Conservation (phyloP, 2,329 filamentous ascomycete species). For the Paracorniculantispora psalliotae region DNA sequence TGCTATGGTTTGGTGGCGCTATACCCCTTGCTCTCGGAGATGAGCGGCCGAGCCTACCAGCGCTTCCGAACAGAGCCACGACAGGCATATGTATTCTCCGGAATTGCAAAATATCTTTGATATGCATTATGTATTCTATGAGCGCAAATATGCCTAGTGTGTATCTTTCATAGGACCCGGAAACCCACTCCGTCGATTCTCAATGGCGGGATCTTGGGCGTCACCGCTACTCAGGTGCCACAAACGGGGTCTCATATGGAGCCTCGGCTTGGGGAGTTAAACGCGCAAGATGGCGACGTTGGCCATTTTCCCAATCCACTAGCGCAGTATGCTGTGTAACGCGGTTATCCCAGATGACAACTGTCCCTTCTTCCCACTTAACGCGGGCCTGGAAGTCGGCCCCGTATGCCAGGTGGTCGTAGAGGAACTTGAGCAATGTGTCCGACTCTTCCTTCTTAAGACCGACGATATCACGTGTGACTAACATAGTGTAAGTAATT, state of each 20-base stretch:
- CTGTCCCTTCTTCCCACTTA: constrained; percentile 67
- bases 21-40: too few species aligned
- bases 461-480: constrained; percentile 70
- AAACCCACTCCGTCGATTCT: neutral
- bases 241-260: constrained; percentile 14
- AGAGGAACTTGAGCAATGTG: constrained; percentile 62
- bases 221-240: constrained; percentile 3
- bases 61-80: too few species aligned
- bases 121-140: neutral
- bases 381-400: constrained; percentile 63
- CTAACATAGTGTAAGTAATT: constrained; percentile 35
- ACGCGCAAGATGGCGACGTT: constrained; percentile 67
- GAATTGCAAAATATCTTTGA: neutral
- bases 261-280: constrained; percentile 72
- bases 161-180: neutral
- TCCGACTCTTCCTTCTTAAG: constrained; percentile 79
- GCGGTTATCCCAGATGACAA: constrained; percentile 77
- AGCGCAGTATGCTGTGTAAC: constrained; percentile 70
- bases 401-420: constrained; percentile 36
- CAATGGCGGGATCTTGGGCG: neutral
- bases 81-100: too few species aligned
- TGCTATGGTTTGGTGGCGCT: too few species aligned
- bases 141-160: neutral
- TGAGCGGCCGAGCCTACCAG: too few species aligned
- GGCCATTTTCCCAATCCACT: constrained; percentile 69